Base-by-base conservation (phyloP, 192 early-diverging fungal species). In the Coemansia erecta region DNA sequence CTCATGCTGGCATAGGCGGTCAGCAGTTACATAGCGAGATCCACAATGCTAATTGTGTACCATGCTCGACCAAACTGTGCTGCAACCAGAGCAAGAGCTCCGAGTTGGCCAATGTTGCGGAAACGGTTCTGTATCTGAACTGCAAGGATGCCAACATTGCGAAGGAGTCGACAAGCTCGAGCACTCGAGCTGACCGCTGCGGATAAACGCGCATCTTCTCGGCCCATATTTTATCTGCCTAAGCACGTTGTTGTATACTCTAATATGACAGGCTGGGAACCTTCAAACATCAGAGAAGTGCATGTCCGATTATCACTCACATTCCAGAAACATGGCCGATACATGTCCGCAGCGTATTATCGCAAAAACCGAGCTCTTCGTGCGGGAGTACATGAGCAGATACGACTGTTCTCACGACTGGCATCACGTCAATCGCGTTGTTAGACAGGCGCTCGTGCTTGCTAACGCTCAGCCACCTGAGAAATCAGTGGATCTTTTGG, bases 361-460 rank as follows among this genome's bases (percentile, higher is more conserved):
- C 39, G 52, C 51, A 3, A 58, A 68, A 22, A 81, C 87, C 12
- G 78, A 83, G 41, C 41, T 49, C 10, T 81, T 87, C 64, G 87
- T 87, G 31, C 73, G 70, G 39, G 74, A 77, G 37, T 87, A 86
- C 52, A 89, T 89, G 87, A 60, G 60, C 28, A 70, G 66, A 24
- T 85, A 85, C 33, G 87, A 89, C 52, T 85, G 85, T 50, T 89
- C 87, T 2, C 87, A 89, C 60, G 87, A 89, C 60, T 85, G 78
- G 80, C 56, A 82, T 7, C 87, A 89, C 68, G 85, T 89, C 5
- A 77, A 87, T 54, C 81, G 87, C 14, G 87, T 89, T 4, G 83
- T 84, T 23, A 56, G 82, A 13, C 77, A 82, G 53, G 85, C 84
- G 12, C 56, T 72, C 2, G 56, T 56, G 9, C 54, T 72, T 17